Percentiles rank a stretch among this genome's conserved stretches.
phyloP scores from a whole-genome alignment of 2,329 filamentous ascomycete species.

The Stagonosporopsis rhizophila region DNA sequence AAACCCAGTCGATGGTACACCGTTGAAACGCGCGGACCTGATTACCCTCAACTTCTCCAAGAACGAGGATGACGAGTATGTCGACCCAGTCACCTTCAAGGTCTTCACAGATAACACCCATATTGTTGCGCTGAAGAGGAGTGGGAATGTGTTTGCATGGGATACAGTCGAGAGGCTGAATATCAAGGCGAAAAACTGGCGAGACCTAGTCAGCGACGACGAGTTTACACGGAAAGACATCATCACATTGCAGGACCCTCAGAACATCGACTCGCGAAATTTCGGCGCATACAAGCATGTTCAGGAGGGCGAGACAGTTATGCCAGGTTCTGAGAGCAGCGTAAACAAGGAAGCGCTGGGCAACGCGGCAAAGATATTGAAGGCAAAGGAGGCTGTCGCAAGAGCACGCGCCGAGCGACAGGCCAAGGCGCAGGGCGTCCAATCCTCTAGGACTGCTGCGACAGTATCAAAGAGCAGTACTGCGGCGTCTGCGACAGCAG shows the following conservation, averaged over 20 bases:
- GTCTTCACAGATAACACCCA: conserved; percentile 98
- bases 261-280: conserved; percentile 83
- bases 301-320: conserved; percentile 79
- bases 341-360: conserved; percentile 85
- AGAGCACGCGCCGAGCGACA: conserved; percentile 78
- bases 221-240: conserved; percentile 91
- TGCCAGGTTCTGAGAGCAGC: conserved; percentile 71
- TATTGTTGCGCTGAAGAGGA: conserved; percentile 83
- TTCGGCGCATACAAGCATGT: conserved; percentile 89
- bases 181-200: conserved; percentile 96
- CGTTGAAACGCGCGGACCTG: conserved; percentile 80
- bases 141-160: conserved; percentile 95
- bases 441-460: conserved; percentile 27
- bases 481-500: conserved; percentile 35
- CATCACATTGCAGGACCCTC: conserved; percentile 94
- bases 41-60: conserved; percentile 91
- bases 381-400: conserved; percentile 92
- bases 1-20: conserved; percentile 85
- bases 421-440: conserved; percentile 44
- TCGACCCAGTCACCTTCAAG: conserved; percentile 97
- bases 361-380: conserved; percentile 80
- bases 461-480: conserved; percentile 33
- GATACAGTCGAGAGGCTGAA: conserved; percentile 96
- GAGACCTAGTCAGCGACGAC: conserved; percentile 83
- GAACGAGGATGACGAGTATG: conserved; percentile 88